phyloP scores from a whole-genome alignment of 345 rosid genomes.

The Clarkia xantiana region DNA sequence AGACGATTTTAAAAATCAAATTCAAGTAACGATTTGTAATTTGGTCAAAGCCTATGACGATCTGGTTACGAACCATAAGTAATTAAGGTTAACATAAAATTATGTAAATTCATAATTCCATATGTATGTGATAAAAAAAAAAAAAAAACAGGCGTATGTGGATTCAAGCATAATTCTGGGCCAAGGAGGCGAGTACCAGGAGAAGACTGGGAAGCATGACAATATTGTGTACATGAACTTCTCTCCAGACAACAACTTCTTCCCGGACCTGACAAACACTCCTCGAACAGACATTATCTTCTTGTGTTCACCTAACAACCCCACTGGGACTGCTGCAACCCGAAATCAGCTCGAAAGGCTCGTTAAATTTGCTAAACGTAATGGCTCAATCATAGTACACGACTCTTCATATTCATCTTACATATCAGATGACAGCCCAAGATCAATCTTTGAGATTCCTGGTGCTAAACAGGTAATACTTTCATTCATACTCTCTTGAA shows the following conservation, averaged over 20 bases:
- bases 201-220: conserved; percentile 38
- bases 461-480: conserved; percentile 75
- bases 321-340: conserved; percentile 67
- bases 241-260: conserved; percentile 40
- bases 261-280: conserved; percentile 42
- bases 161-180: conserved; percentile 72
- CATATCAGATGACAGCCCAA: conserved; percentile 50
- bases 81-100: no score
- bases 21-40: no score
- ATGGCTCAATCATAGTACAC: conserved; percentile 58
- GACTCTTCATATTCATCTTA: conserved; percentile 73
- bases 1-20: no score
- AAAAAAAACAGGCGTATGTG: conserved; percentile 38
- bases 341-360: conserved; percentile 40
- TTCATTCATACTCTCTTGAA: no score
- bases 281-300: conserved; percentile 65
- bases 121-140: not conserved
- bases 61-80: no score
- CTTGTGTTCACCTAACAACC: conserved; percentile 93
- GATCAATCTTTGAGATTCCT: conserved; percentile 73
- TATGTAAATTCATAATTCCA: no score
- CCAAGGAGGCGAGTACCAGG: conserved; percentile 42
- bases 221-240: conserved; percentile 62
- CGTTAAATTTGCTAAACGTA: conserved; percentile 55
- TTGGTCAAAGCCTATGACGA: no score